phyloP scores from a whole-genome alignment of 495 filamentous ascomycete species.

The Penicillium crystallinum region DNA sequence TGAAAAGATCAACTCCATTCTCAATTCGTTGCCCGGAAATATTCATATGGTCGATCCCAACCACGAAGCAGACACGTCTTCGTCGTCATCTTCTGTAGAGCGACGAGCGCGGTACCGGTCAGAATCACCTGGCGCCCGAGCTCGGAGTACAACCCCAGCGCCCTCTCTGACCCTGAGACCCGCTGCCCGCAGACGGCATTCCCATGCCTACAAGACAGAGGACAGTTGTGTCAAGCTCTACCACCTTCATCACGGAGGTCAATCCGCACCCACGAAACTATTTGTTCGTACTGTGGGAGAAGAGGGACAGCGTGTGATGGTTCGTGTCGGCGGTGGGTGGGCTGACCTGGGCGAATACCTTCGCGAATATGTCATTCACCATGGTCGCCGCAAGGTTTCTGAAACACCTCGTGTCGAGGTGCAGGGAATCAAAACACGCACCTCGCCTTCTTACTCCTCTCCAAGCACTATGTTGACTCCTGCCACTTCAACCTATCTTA shows the following conservation, averaged over 20 bases:
- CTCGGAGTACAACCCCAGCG: slow-evolving; percentile 49
- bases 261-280: slow-evolving; percentile 82
- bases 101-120: slow-evolving; percentile 29
- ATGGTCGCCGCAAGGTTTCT: slow-evolving; percentile 52
- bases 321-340: slow-evolving; percentile 95
- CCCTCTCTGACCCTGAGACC: slow-evolving; percentile 69
- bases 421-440: slow-evolving; percentile 33
- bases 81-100: slow-evolving; percentile 37
- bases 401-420: slow-evolving; percentile 42
- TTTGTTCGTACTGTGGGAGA: slow-evolving; percentile 90
- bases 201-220: slow-evolving; percentile 32
- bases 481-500: slow-evolving; percentile 11
- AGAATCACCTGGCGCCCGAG: slow-evolving; percentile 32
- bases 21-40: slow-evolving; percentile 71
- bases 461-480: slow-evolving; percentile 22
- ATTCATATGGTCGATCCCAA: slow-evolving; percentile 58
- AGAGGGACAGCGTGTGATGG: slow-evolving; percentile 90
- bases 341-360: slow-evolving; percentile 91
- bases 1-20: slow-evolving; percentile 77
- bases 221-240: slow-evolving; percentile 78
- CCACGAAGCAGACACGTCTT: slow-evolving; percentile 26
- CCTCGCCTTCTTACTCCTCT: slow-evolving; percentile 31
- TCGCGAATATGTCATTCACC: slow-evolving; percentile 87
- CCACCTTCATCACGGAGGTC: slow-evolving; percentile 79
- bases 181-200: slow-evolving; percentile 39